phyloP scores from a whole-genome alignment of 2,329 filamentous ascomycete species.

The Teratosphaeria nubilosa region DNA sequence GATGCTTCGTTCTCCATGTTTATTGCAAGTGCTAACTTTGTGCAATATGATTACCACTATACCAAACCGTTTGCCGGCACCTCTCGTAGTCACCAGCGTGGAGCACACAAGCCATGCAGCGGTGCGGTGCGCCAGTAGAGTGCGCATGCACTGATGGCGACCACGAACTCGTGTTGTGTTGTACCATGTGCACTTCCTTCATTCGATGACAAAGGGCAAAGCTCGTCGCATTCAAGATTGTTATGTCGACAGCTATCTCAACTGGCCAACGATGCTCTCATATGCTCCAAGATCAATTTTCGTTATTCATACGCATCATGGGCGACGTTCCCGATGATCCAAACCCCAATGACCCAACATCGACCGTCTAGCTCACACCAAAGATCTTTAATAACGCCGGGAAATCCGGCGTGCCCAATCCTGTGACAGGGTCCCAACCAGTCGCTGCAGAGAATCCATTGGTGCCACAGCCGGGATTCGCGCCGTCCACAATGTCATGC shows the following conservation, averaged over 20 bases:
- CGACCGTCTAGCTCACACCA: neutral
- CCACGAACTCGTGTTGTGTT: neutral
- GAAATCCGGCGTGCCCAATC: slow-evolving; percentile 20
- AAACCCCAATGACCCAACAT: neutral
- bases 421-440: slow-evolving; percentile 26
- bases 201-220: neutral
- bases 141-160: neutral
- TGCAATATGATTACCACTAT: neutral
- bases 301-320: neutral
- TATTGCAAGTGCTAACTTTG: neutral
- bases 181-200: neutral
- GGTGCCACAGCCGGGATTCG: slow-evolving; percentile 25
- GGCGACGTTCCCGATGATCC: neutral
- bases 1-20: neutral
- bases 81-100: neutral
- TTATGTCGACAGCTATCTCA: neutral
- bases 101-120: neutral
- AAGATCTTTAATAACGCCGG: slow-evolving; percentile 17
- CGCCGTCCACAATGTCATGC: slow-evolving; percentile 28
- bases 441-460: slow-evolving; percentile 13
- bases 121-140: neutral
- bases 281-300: neutral
- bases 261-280: neutral
- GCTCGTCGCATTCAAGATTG: neutral
- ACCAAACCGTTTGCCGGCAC: neutral